These are phyloP conservation scores for Yamadazyma takamatsuzukensis DNA, from an alignment of 805 yeast genomes.

Conservation along the genomic window DNA sequence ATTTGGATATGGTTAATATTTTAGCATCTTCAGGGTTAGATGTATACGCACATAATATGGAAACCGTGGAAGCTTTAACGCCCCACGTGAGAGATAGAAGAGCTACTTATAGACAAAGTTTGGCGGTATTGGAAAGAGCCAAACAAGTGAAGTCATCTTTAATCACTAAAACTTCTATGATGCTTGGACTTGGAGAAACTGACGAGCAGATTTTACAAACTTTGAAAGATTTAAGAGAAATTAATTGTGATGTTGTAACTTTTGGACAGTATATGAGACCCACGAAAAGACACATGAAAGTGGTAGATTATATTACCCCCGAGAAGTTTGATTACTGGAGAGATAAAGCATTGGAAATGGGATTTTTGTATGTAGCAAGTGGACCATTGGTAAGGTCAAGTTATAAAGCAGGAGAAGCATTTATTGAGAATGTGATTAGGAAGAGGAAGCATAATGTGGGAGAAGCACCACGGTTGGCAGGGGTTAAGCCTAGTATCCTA, in stretches of 20 bases:
- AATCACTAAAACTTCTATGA: conserved; percentile 88
- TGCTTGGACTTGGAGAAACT: conserved; percentile 96
- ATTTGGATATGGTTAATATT: conserved; percentile 70
- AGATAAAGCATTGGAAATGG: conserved; percentile 77
- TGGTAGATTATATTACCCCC: conserved; percentile 90
- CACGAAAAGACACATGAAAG: conserved; percentile 97
- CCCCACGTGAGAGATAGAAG: conserved; percentile 95
- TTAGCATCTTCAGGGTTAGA: conserved; percentile 87
- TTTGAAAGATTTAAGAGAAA: conserved; percentile 67
- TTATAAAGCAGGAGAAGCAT: conserved; percentile 97
- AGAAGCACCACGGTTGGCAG: conserved; percentile 32
- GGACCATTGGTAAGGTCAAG: conserved; percentile 97
- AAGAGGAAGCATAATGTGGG: conserved; percentile 60
- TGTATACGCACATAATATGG: conserved; percentile 95
- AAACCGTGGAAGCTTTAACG: conserved; percentile 92
- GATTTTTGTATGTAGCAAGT: conserved; percentile 93
- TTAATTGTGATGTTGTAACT: conserved; percentile 89
- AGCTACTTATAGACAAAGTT: conserved; percentile 89
- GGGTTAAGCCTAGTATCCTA: conserved; percentile 14
- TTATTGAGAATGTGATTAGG: conserved; percentile 87
- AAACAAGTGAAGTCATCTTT: conserved; percentile 70
- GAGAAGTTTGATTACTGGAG: conserved; percentile 95
- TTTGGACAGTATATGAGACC: conserved; percentile 99
- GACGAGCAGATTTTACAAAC: conserved; percentile 85
- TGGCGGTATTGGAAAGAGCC: conserved; percentile 75